Conservation (phyloP, 2,329 filamentous ascomycete species). For the Fusarium sacchari region DNA sequence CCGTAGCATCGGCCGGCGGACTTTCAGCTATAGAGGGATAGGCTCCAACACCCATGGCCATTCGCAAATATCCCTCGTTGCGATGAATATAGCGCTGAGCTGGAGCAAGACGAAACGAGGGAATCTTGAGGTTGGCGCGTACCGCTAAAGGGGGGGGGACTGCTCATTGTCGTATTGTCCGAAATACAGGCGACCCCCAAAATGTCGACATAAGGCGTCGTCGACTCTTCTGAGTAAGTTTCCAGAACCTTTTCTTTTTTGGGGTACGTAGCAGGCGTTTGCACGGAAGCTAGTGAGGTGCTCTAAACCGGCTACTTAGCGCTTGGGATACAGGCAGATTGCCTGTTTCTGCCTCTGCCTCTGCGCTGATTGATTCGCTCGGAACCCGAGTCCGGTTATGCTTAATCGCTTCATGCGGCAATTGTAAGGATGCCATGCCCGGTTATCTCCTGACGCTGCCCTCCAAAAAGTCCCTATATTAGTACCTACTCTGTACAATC, state of each 20-base stretch:
- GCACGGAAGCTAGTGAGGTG: neutral
- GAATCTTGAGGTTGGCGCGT: neutral
- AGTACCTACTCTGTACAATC: neutral
- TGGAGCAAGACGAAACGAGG: neutral
- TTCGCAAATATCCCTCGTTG: constrained; percentile 12
- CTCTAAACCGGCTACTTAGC: neutral
- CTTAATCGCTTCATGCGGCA: constrained; percentile 4
- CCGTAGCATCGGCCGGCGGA: constrained; percentile 10
- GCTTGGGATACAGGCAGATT: neutral
- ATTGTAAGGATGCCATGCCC: constrained; percentile 10
- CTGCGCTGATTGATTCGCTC: constrained; percentile 17
- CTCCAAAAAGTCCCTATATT: neutral
- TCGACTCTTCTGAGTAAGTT: constrained; percentile 8
- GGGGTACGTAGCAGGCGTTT: neutral
- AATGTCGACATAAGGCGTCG: constrained; percentile 6
- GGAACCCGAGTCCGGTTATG: constrained; percentile 9
- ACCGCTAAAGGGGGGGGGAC: neutral
- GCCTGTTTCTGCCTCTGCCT: neutral
- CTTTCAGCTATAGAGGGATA: constrained; percentile 13
- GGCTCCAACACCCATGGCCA: neutral
- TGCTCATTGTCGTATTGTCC: neutral
- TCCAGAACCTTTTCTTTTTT: constrained; percentile 24
- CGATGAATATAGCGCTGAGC: neutral
- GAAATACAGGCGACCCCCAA: neutral
- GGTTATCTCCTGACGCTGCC: constrained; percentile 27